Evolutionary conservation across 352 stramenopile genomes (phyloP), one percentile per base, ranked within the genome.

Genomic region (Phytopythium kandeliae): DNA sequence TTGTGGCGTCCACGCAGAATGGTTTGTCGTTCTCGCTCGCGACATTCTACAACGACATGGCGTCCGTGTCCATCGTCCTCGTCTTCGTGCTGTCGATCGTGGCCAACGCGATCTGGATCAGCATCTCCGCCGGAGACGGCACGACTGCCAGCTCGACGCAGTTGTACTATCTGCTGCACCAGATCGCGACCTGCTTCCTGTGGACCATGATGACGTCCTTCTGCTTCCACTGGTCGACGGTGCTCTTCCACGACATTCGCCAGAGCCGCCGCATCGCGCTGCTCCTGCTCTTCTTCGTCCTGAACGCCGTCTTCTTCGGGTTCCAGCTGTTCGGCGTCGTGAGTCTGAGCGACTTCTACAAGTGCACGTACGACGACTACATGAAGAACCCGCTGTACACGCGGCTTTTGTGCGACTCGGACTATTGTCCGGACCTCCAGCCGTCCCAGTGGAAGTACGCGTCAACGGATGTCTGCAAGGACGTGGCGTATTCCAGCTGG

Each of bases 121-220:
- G 84, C 37, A 70, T 89, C 21, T 83, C 80, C 12, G 73, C 71
- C 16, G 70, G 85, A 25, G 65, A 58, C 1, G 68, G 64, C 15
- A 66, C 61, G 16, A 59, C 60, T 6, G 69, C 69, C 26, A 68
- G 63, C 24, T 78, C 65, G 13, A 87, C 66, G 24, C 74, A 90
- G 43, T 69, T 92, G 3, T 90, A 90, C 60, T 92, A 86, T 52
- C 48, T 92, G 47, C 48, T 90, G 13, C 72, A 69, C 12, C 72
- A 77, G 12, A 85, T 89, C 56, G 77, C 74, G 51, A 62, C 64
- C 19, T 88, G 75, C 51, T 91, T 84, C 45, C 78, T 75, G 22
- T 94, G 84, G 81, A 91, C 74, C 24, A 90, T 94, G 77, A 87
- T 94, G 73, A 89, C 77, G 13, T 86, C 84, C 1, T 78, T 92